Percentiles rank a stretch among this genome's conserved stretches.
Evolutionary conservation across 352 stramenopile genomes (phyloP).

Genomic region (Phytophthora rubi): DNA sequence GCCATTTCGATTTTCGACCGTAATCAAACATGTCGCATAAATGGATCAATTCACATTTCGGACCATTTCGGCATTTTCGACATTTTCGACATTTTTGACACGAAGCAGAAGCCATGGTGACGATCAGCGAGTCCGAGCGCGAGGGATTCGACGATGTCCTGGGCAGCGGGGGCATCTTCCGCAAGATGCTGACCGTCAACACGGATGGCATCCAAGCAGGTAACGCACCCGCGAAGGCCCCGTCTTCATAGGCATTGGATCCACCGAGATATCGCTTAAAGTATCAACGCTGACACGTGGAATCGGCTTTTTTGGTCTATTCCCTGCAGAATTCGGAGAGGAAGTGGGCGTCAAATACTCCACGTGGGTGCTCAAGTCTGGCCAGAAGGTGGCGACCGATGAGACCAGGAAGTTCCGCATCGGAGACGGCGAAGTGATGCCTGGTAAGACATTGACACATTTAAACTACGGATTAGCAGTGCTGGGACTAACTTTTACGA

Average conservation of each 20-base stretch:
- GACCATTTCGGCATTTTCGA: background rate
- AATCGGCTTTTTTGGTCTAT: background rate
- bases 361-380: conserved; percentile 55
- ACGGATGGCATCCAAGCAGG: conserved; percentile 69
- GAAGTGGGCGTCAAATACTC: conserved; percentile 81
- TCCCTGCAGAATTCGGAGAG: conserved; percentile 72
- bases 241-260: conserved; percentile 8
- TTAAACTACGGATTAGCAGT: background rate
- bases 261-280: conserved; percentile 2
- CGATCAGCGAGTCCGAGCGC: conserved; percentile 50
- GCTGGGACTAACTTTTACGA: background rate
- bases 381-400: conserved; percentile 46
- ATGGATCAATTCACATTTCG: background rate
- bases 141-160: conserved; percentile 79
- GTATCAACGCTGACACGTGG: conserved; percentile 20
- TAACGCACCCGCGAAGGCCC: conserved; percentile 21
- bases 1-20: background rate
- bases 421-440: conserved; percentile 82
- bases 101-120: conserved; percentile 29
- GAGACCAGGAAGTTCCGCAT: conserved; percentile 79
- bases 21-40: background rate
- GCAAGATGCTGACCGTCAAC: conserved; percentile 61
- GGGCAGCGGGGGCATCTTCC: conserved; percentile 82
- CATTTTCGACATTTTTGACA: background rate
- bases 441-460: conserved; percentile 43